A percentile compares a stretch with the other conserved stretches of the same genome.
Conservation (phyloP, 225 moss, liverwort and hornwort genomes). For the Physcomitrium patens region DNA sequence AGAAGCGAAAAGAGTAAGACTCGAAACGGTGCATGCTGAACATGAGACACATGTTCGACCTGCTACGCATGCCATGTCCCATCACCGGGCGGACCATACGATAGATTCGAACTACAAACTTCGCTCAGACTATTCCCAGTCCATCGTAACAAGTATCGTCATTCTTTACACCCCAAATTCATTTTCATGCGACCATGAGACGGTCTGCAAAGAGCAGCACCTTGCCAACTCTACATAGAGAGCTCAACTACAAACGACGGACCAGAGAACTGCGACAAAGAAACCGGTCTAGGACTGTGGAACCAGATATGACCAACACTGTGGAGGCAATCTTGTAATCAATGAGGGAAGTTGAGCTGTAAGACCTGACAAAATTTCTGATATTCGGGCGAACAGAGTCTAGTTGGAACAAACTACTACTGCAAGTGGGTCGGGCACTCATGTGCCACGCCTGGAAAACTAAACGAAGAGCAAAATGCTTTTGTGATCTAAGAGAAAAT, state of each 20-base stretch:
- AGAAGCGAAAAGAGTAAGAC: too few species aligned
- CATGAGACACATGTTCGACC: too few species aligned
- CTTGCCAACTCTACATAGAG: too few species aligned
- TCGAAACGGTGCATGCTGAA: too few species aligned
- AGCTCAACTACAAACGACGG: slow-evolving; percentile 1
- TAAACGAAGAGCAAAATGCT: background rate
- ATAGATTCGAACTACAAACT: too few species aligned
- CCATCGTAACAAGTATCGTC: too few species aligned
- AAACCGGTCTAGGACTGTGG: background rate
- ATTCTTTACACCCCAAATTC: too few species aligned
- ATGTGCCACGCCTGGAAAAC: background rate
- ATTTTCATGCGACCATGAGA: too few species aligned
- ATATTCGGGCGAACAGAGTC: background rate
- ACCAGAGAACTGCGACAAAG: background rate
- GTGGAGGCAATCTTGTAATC: background rate
- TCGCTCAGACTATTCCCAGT: too few species aligned
- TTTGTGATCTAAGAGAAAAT: background rate
- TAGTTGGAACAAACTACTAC: background rate
- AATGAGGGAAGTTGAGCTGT: background rate
- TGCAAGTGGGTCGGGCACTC: background rate
- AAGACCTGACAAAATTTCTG: slow-evolving; percentile 8
- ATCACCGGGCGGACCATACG: too few species aligned
- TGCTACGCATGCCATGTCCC: too few species aligned
- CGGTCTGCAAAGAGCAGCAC: too few species aligned
- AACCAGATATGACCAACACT: background rate